Evolutionary conservation across 2,329 filamentous ascomycete genomes (phyloP).

Genomic region (Daldinia sp.): DNA sequence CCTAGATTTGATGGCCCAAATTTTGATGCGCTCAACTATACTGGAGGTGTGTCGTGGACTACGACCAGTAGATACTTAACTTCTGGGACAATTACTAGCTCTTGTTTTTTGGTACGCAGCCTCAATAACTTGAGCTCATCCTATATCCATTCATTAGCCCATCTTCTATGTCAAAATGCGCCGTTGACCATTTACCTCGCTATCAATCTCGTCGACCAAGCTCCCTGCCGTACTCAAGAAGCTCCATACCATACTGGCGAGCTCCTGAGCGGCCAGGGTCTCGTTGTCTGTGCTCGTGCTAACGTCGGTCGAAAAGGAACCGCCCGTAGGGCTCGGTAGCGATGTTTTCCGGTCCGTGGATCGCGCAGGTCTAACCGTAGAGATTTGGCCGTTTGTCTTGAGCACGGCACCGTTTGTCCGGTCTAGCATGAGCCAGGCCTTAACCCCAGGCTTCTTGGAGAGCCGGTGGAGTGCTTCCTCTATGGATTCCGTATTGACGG

Average conservation of each 20-base stretch:
- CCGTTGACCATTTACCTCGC: slow-evolving; percentile 64
- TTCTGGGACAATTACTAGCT: slow-evolving; percentile 86
- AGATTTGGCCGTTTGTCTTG: slow-evolving; percentile 77
- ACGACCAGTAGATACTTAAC: slow-evolving; percentile 82
- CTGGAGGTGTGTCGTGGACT: slow-evolving; percentile 82
- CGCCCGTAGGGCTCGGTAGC: slow-evolving; percentile 47
- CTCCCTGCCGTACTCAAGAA: slow-evolving; percentile 77
- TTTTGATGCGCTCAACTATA: slow-evolving; percentile 56
- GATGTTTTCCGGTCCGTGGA: slow-evolving; percentile 41
- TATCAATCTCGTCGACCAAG: slow-evolving; percentile 78
- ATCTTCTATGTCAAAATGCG: background rate
- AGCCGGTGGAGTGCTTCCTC: slow-evolving; percentile 76
- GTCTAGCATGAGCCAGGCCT: slow-evolving; percentile 81
- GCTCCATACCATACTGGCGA: slow-evolving; percentile 80
- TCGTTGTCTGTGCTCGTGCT: slow-evolving; percentile 58
- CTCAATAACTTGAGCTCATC: slow-evolving; percentile 83
- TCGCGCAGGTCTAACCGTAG: slow-evolving; percentile 65
- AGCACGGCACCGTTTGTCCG: slow-evolving; percentile 78
- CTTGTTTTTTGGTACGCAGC: slow-evolving; percentile 85
- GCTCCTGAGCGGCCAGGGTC: slow-evolving; percentile 74
- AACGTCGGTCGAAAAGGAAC: slow-evolving; percentile 61
- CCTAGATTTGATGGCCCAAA: slow-evolving; percentile 15
- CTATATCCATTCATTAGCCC: slow-evolving; percentile 52
- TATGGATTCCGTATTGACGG: slow-evolving; percentile 69
- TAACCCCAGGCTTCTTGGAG: slow-evolving; percentile 82